Conservation (phyloP, 2,329 filamentous ascomycete species). For the Fusarium nygamai region DNA sequence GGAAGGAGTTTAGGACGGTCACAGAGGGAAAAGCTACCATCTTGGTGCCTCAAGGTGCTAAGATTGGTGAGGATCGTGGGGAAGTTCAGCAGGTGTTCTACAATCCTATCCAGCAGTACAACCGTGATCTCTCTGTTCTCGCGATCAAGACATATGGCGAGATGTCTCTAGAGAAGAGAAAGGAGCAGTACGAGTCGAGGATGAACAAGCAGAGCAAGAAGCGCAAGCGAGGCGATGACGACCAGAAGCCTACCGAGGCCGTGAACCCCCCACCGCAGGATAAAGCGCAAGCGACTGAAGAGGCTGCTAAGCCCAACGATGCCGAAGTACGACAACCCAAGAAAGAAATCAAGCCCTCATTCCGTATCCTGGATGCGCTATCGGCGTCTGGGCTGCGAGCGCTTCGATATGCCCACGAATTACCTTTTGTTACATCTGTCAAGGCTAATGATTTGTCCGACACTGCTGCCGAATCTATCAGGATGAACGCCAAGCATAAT, state of each 20-base stretch:
- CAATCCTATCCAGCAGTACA: conserved; percentile 99
- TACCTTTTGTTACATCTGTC: conserved; percentile 83
- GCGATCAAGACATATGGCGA: conserved; percentile 91
- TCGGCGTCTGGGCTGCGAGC: conserved; percentile 94
- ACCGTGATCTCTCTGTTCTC: conserved; percentile 91
- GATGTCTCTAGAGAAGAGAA: conserved; percentile 62
- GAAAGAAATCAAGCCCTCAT: conserved; percentile 56
- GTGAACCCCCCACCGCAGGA: conserved; percentile 15
- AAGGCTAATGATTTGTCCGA: conserved; percentile 90
- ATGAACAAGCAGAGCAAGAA: conserved; percentile 55
- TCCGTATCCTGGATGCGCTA: conserved; percentile 92
- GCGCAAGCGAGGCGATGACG: conserved; percentile 57
- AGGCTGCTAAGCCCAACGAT: conserved; percentile 12
- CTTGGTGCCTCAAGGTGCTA: conserved; percentile 59
- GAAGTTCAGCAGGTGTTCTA: conserved; percentile 89
- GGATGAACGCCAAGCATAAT: conserved; percentile 87
- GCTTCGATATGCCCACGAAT: conserved; percentile 88
- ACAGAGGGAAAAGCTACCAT: conserved; percentile 68
- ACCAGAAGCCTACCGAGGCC: conserved; percentile 39
- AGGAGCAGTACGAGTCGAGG: conserved; percentile 54
- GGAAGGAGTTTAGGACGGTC: conserved; percentile 61
- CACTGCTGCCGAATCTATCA: conserved; percentile 82
- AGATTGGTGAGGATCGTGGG: conserved; percentile 62
- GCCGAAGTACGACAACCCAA: conserved; percentile 30
- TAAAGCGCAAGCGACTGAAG: conserved; percentile 24